Base-by-base conservation (phyloP, 768 basidiomycete genomes). In the Crepidotus variabilis region DNA sequence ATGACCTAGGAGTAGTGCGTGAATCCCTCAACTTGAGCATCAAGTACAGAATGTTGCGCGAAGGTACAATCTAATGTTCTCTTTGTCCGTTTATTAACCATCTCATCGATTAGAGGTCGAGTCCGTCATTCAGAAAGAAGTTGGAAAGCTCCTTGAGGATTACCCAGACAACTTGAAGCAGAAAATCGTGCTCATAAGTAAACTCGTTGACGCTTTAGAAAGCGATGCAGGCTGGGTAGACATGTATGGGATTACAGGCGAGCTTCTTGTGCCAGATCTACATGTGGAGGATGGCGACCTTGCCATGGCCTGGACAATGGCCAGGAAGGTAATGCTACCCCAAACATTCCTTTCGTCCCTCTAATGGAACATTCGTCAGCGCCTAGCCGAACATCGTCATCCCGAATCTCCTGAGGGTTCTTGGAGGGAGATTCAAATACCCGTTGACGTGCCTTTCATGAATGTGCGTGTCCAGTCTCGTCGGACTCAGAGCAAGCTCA, bases 401-500 rank as follows among this genome's bases (percentile, higher is more conserved):
- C 69, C 75, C n/a, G 60, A 68, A 46, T 59, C 68, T 11, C 64
- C 76, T 11, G 65, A 70, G 60, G 77, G 78, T 14, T 61, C 74
- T 16, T 96, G 92, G 92, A 79, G 85, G 46, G 83, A 86, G 59
- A 78, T 94, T 45, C 77, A 74, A 56, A 90, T 94, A 46, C 91
- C 91, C 13, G 87, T 94, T 4, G 92, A 94, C 63, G 77, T 94
- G 32, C 92, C 92, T 1, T 72, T 72, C 54, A 85, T 90, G 78
- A 83, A 85, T 61, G 92, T 90, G 55, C 70, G 39, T 43, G 39
- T 43, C 72, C 36, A 6, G 20, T 18, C 4, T 14, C 33, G 6
- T 50, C 23, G 18, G 13, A 24, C 23, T 18, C 35, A 18, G 22
- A 3, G 36, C 16, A 14, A 39, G 54, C 24, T 54, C 60, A 20